Evolutionary conservation across 2,329 filamentous ascomycete genomes (phyloP).

Genomic region (Hortaea sp.): DNA sequence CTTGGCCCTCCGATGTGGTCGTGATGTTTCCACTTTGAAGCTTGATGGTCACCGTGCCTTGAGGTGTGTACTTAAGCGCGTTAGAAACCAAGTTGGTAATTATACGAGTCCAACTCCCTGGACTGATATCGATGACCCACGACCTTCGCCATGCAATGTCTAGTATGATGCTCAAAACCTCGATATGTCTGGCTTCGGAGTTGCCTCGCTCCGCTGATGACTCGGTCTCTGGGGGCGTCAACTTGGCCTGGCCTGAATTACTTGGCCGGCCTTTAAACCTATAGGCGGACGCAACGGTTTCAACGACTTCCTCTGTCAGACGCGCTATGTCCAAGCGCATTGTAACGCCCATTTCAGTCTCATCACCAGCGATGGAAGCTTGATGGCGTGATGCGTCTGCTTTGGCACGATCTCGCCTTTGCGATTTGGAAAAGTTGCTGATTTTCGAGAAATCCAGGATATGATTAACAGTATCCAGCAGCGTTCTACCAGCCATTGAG

Average conservation of each 20-base stretch:
- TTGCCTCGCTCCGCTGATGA: no score
- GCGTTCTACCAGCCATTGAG: conserved; percentile 23
- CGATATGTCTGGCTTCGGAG: neutral
- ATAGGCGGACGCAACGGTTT: neutral
- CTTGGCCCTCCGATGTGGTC: neutral
- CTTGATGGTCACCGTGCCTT: conserved; percentile 2
- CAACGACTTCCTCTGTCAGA: conserved; percentile 13
- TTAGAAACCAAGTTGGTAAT: conserved; percentile 41
- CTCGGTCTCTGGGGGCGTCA: no score
- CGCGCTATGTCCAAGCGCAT: conserved; percentile 13
- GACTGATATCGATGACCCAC: neutral
- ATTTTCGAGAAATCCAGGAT: conserved; percentile 37
- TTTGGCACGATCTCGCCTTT: conserved; percentile 4
- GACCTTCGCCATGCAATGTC: neutral
- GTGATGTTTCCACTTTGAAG: neutral
- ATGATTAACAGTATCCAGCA: conserved; percentile 39
- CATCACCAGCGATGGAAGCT: neutral
- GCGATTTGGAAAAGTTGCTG: conserved; percentile 20
- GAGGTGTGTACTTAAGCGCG: conserved; percentile 35
- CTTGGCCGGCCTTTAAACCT: neutral
- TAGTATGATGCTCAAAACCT: neutral
- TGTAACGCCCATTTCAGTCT: neutral
- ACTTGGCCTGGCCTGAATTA: no score
- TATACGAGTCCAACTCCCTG: conserved; percentile 28
- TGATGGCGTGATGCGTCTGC: conserved; percentile 1